Evolutionary conservation across 257 asterid genomes (phyloP), one percentile per base, ranked within the genome.

Genomic region (Rehmannia glutinosa): DNA sequence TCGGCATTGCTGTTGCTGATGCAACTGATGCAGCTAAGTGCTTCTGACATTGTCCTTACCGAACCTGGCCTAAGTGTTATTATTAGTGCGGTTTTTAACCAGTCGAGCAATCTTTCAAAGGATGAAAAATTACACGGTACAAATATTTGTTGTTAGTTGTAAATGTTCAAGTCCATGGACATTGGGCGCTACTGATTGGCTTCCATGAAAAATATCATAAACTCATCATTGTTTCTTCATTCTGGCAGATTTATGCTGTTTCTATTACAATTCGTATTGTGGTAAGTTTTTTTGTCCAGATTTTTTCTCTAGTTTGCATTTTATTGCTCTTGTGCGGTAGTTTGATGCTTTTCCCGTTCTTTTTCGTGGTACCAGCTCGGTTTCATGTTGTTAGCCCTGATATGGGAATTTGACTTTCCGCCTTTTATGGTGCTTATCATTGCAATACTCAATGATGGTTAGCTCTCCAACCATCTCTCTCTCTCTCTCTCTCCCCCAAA

Each of bases 11-110:
- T 57, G 99, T 93, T 50, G 99, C 83, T 64, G 99, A 93, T 83
- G 99, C 99, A 0, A 93, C 99, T 68, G 99, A 93, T 80, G 99
- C 99, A n/a, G 99, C 99, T 75, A 94, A 83, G 96, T 77, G 99
- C 99, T 84, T 93, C 99, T 13, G 99, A 93, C 60, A 93, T 93
- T 68, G 99, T 93, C 24, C 97, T 93, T 63, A 93, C 99, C 0
- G 99, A 93, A 72, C 97, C 99, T 54, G 99, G 99, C 50, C 95
- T 93, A 24, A 93, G 99, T 49, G 99, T 93, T 64, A 93, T 93
- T 38, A 93, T 93, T n/a, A 93, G 99, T 47, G 99, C 99, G 72
- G 99, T 93, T 50, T n/a, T 78, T 93, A 74, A 93, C 99, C 16
- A 93, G 99, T 73, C 86, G 99, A 24, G 96, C 99, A 24, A 93